These are phyloP conservation scores for Cercospora citrullina DNA, from an alignment of 2,329 filamentous ascomycete species.

Conservation along the genomic window DNA sequence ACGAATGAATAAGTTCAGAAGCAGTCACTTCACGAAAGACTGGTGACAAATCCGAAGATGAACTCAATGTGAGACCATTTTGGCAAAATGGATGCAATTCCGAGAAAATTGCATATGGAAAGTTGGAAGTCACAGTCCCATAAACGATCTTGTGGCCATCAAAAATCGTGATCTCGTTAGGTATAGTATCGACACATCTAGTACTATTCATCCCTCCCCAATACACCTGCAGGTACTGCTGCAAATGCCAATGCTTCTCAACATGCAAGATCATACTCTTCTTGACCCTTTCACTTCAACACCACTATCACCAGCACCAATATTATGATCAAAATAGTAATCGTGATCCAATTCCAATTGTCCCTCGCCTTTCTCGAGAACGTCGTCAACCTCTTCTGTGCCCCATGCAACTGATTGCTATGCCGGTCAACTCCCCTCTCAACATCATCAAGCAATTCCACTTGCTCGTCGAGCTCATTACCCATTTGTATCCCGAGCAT, in stretches of 20 bases:
- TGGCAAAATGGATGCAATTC: not conserved
- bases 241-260: not conserved
- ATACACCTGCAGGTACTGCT: not conserved
- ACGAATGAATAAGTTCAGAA: not conserved
- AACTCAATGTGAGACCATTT: not conserved
- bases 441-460: conserved; percentile 84
- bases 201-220: not conserved
- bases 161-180: not conserved
- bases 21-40: not conserved
- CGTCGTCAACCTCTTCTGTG: conserved; percentile 68
- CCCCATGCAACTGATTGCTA: conserved; percentile 71
- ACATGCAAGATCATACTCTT: not conserved
- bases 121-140: not conserved
- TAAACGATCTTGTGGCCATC: not conserved
- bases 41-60: not conserved
- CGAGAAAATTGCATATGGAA: not conserved
- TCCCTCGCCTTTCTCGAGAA: conserved; percentile 75
- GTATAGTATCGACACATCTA: not conserved
- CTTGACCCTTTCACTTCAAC: conserved; percentile 59
- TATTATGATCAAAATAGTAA: conserved; percentile 75
- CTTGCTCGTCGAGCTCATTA: conserved; percentile 89
- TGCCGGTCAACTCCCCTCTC: conserved; percentile 82
- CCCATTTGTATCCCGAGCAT: conserved; percentile 95
- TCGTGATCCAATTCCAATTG: conserved; percentile 84
- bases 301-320: conserved; percentile 80